Evolutionary conservation across 306 rosid species (phyloP), one percentile per base, ranked within the genome.

Genomic region (Fagus crenata): DNA sequence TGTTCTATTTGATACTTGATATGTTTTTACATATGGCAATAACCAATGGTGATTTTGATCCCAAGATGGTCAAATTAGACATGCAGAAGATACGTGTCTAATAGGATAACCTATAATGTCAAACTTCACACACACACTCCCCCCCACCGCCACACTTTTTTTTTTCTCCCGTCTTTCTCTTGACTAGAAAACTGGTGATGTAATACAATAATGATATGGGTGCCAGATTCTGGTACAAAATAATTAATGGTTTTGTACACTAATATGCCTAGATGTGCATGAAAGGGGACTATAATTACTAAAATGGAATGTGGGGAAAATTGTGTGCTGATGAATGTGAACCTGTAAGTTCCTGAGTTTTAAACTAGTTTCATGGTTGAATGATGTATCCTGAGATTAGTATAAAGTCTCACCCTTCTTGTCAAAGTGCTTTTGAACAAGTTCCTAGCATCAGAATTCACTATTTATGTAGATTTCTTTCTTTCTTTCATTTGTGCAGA

Each of bases 401-500:
- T 46, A 46, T 9, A 46, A 32, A 53, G 77, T 69, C 28, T 13
- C 75, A 37, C 51, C n/a, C 59, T 15, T 73, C 53, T 74, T 68
- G 31, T 3, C 2, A 31, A 68, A 54, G 37, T 36, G 32, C 59
- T 67, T 46, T 18, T 73, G 60, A 61, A 42, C 41, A 53, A 69
- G 49, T 68, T 35, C 73, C 74, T 40, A 32, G 73, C 49, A 22
- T 68, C 71, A 58, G 55, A 77, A 4, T 46, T 59, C 14, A 37
- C 33, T 37, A 70, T 46, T 82, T 13, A 64, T 37, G 36, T 64
- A 5, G 59, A 65, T 75, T 77, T 36, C 76, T 53, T 51, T 67
- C 71, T 74, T 15, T 69, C 28, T 36, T 74, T 61, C 56, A 13
- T 63, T 67, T 6, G 43, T 56, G 78, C 92, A 92, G 98, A 79